Evolutionary conservation across 805 yeast genomes (phyloP).

Genomic region (Suhomyces vadensis): DNA sequence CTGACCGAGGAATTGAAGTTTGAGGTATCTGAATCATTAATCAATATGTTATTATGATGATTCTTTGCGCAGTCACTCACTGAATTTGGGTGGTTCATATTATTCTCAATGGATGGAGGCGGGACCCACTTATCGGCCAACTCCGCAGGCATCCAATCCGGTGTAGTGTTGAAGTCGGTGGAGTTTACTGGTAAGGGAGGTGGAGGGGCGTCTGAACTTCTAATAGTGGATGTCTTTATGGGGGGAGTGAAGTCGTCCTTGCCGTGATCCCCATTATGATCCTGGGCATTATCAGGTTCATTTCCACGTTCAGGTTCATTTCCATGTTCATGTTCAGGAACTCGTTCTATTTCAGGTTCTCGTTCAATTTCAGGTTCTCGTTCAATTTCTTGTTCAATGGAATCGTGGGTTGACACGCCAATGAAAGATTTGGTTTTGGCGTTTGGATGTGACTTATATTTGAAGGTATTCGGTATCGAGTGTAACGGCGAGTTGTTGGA

Average conservation of each 20-base stretch:
- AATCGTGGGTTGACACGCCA: constrained; percentile 15
- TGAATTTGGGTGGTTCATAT: constrained; percentile 1
- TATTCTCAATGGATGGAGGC: constrained; percentile 1
- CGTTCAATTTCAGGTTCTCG: too few relatives aligned
- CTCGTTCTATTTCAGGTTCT: background rate
- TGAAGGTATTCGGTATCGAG: constrained; percentile 46
- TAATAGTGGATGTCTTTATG: constrained; percentile 28
- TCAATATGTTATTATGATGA: background rate
- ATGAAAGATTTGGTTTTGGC: constrained; percentile 40
- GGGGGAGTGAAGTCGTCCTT: constrained; percentile 13
- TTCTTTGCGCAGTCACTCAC: too few relatives aligned
- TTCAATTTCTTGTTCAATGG: background rate
- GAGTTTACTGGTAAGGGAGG: background rate
- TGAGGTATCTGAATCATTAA: constrained; percentile 2
- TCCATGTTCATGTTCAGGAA: background rate
- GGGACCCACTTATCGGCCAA: constrained; percentile 37
- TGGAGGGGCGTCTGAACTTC: constrained; percentile 1
- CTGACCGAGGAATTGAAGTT: constrained; percentile 28
- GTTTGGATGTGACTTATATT: constrained; percentile 46
- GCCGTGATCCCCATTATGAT: too few relatives aligned
- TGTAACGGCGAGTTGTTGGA: constrained; percentile 16
- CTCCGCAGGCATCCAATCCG: constrained; percentile 46
- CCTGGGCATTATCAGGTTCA: background rate
- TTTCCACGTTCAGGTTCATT: constrained; percentile 2
- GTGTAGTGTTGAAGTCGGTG: constrained; percentile 25